phyloP scores from a whole-genome alignment of 2,329 filamentous ascomycete species.

The Fusarium palustre region DNA sequence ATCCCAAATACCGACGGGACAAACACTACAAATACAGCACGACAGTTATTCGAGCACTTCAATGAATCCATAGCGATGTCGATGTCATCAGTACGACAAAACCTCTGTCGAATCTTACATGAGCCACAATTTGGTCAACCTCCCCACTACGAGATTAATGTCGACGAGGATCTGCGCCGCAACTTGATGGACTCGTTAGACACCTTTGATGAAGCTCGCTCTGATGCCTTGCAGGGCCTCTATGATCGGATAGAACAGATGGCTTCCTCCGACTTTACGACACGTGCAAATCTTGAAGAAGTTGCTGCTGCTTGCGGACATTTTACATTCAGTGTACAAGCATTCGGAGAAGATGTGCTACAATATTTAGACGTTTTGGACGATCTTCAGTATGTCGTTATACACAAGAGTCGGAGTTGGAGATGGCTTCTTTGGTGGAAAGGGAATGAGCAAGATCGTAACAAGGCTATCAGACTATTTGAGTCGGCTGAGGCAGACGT shows the following conservation, averaged over 20 bases:
- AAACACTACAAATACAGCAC: not conserved
- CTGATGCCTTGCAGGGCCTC: slow-evolving; percentile 81
- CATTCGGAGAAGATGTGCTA: slow-evolving; percentile 90
- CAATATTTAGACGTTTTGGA: slow-evolving; percentile 85
- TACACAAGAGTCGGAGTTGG: slow-evolving; percentile 76
- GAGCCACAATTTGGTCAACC: slow-evolving; percentile 48
- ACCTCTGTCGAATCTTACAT: slow-evolving; percentile 24
- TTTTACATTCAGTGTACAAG: slow-evolving; percentile 90
- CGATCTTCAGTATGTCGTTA: slow-evolving; percentile 79
- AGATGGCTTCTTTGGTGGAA: slow-evolving; percentile 86
- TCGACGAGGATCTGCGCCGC: slow-evolving; percentile 85
- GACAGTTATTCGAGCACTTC: slow-evolving; percentile 36
- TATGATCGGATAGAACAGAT: slow-evolving; percentile 82
- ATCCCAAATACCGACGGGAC: rapidly evolving
- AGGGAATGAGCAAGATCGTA: slow-evolving; percentile 3
- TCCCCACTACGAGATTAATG: slow-evolving; percentile 59
- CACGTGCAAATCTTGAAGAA: slow-evolving; percentile 86
- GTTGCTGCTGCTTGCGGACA: slow-evolving; percentile 96
- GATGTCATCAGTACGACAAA: slow-evolving; percentile 29
- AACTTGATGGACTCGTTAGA: slow-evolving; percentile 84
- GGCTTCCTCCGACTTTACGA: slow-evolving; percentile 66
- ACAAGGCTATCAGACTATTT: slow-evolving; percentile 50
- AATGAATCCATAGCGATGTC: slow-evolving; percentile 31
- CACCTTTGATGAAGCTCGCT: slow-evolving; percentile 92
- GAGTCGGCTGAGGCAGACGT: slow-evolving; percentile 51